Percentiles rank a stretch among this genome's conserved stretches.
These are phyloP conservation scores for Saprolegnia diclina DNA, from an alignment of 352 stramenopile species.

Conservation along the genomic window DNA sequence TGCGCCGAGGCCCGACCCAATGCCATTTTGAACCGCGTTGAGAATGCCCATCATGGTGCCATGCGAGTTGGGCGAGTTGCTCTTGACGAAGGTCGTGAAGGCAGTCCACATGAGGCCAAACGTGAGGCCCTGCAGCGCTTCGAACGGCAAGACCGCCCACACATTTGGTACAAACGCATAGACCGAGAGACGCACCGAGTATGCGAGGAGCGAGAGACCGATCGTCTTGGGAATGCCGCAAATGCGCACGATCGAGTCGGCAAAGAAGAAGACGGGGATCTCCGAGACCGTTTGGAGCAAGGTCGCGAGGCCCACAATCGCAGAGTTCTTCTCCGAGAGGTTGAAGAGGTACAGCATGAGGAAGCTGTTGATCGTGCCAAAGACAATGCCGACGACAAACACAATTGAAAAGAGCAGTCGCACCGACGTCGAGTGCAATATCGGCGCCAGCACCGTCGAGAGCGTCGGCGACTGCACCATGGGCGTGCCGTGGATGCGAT, in stretches of 20 bases:
- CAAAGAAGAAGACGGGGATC: conserved; percentile 77
- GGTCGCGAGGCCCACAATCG: conserved; percentile 75
- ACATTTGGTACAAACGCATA: conserved; percentile 72
- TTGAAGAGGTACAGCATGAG: conserved; percentile 81
- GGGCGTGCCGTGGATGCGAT: conserved; percentile 20
- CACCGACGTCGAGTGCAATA: background rate
- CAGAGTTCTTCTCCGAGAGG: conserved; percentile 54
- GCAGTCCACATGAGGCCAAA: conserved; percentile 70
- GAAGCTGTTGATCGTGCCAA: conserved; percentile 72
- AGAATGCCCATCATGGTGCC: conserved; percentile 75
- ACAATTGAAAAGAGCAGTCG: conserved; percentile 55
- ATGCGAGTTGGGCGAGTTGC: conserved; percentile 52
- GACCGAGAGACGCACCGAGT: conserved; percentile 62
- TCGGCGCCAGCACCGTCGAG: conserved; percentile 46
- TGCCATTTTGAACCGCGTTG: conserved; percentile 68
- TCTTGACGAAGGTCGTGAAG: conserved; percentile 70
- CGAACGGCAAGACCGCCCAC: conserved; percentile 71
- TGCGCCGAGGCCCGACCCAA: conserved; percentile 54
- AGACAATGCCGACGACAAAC: conserved; percentile 79
- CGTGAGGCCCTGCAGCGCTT: conserved; percentile 70
- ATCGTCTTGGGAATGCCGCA: conserved; percentile 67
- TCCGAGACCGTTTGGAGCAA: conserved; percentile 74
- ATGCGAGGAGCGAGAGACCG: conserved; percentile 60
- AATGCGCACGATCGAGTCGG: conserved; percentile 57
- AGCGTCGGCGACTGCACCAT: conserved; percentile 26